Conservation (phyloP, 2,329 filamentous ascomycete species). For the Trichoderma atrobrunneum region DNA sequence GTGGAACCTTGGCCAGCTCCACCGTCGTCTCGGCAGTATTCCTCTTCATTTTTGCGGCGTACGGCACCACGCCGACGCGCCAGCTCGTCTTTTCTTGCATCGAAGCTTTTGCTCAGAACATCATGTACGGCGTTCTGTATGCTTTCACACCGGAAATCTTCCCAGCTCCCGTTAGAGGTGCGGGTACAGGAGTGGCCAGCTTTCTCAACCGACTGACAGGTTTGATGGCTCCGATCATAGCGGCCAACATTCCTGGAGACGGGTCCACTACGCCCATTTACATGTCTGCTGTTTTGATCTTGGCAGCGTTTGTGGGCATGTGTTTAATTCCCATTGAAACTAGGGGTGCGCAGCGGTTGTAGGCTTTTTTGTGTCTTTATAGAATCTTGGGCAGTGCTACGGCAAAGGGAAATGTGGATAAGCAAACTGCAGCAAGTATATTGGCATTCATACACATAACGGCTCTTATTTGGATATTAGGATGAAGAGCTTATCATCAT, state of each 20-base stretch:
- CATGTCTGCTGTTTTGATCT: slow-evolving; percentile 54
- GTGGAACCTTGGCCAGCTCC: slow-evolving; percentile 66
- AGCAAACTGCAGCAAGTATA: neutral
- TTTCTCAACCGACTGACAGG: slow-evolving; percentile 68
- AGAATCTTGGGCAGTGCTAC: neutral
- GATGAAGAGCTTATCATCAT: neutral
- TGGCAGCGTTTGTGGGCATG: slow-evolving; percentile 59
- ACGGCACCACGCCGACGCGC: slow-evolving; percentile 53
- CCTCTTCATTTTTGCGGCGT: slow-evolving; percentile 63
- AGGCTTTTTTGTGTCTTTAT: slow-evolving; percentile 20
- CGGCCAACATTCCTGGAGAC: slow-evolving; percentile 57
- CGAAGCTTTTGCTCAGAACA: slow-evolving; percentile 70
- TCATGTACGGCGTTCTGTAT: slow-evolving; percentile 75
- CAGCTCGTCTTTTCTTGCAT: slow-evolving; percentile 66
- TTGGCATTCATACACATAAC: neutral
- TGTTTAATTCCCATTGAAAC: slow-evolving; percentile 63
- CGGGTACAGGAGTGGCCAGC: slow-evolving; percentile 68
- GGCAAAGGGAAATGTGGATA: neutral
- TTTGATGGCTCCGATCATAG: slow-evolving; percentile 66
- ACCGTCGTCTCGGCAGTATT: slow-evolving; percentile 67
- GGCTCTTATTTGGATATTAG: neutral
- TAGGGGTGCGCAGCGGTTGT: slow-evolving; percentile 56
- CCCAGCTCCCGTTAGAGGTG: slow-evolving; percentile 67
- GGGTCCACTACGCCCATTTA: slow-evolving; percentile 58
- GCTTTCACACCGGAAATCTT: slow-evolving; percentile 77